Conservation (phyloP, 352 stramenopile species). For the Globisporangium recalcitrans region DNA sequence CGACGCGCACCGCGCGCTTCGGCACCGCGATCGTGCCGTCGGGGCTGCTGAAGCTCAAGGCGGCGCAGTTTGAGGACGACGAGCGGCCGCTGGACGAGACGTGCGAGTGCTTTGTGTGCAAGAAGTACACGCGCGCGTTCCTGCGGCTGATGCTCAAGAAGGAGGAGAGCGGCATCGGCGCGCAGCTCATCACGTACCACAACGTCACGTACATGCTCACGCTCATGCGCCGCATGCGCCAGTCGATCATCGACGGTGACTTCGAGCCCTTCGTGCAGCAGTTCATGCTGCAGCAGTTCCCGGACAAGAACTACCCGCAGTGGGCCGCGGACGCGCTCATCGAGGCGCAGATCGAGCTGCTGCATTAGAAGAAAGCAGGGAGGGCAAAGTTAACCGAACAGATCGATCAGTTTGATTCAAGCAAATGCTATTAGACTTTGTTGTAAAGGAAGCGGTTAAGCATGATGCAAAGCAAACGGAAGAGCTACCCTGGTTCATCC, state of each 20-base stretch:
- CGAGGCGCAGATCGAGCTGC: constrained; percentile 48
- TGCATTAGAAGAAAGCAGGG: constrained; percentile 12
- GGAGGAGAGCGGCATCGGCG: constrained; percentile 56
- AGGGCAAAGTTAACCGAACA: neutral
- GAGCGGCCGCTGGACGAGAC: constrained; percentile 56
- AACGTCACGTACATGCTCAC: constrained; percentile 84
- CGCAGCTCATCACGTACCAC: constrained; percentile 73
- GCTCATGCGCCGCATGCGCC: constrained; percentile 66
- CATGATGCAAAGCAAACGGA: neutral
- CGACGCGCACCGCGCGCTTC: constrained; percentile 94
- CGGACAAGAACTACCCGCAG: constrained; percentile 38
- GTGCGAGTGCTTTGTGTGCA: constrained; percentile 71
- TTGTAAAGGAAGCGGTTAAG: neutral
- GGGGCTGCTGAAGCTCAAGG: constrained; percentile 71
- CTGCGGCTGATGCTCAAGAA: constrained; percentile 70
- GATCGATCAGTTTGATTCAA: neutral
- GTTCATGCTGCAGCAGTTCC: constrained; percentile 79
- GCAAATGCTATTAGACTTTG: neutral
- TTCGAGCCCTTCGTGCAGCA: constrained; percentile 72
- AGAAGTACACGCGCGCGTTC: constrained; percentile 67
- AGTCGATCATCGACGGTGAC: constrained; percentile 63
- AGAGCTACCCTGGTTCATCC: neutral
- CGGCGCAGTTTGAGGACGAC: constrained; percentile 48
- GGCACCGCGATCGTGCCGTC: constrained; percentile 88
- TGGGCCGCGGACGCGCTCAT: constrained; percentile 70